Percentiles rank a stretch among this genome's conserved stretches.
Evolutionary conservation across 176 grass and related monocot genomes (phyloP).

Genomic region (Calamus simplicifolius): DNA sequence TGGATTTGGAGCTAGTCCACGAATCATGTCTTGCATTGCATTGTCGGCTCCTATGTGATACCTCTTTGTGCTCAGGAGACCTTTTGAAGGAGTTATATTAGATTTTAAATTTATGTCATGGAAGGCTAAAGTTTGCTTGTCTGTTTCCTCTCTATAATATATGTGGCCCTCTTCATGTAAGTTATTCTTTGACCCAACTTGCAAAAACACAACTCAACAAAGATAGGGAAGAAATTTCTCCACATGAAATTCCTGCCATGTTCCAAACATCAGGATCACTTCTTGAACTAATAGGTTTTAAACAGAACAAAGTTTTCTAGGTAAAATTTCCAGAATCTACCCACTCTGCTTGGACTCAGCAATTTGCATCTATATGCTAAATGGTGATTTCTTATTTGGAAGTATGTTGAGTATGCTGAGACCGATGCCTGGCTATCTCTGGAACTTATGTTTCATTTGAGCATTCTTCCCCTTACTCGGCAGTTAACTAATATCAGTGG

Average conservation of each 20-base stretch:
- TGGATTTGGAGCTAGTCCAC: too few species aligned
- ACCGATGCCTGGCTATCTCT: slow-evolving; percentile 88
- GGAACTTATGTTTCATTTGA: slow-evolving; percentile 97
- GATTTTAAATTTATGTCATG: slow-evolving; percentile 6
- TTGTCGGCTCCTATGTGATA: too few species aligned
- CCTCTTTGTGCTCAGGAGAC: too few species aligned
- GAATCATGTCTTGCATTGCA: too few species aligned
- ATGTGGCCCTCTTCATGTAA: slow-evolving; percentile 47
- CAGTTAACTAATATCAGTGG: slow-evolving; percentile 96
- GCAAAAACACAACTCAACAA: slow-evolving; percentile 85
- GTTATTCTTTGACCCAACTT: slow-evolving; percentile 95
- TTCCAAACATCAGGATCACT: slow-evolving; percentile 58
- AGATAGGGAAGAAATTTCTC: slow-evolving; percentile 65
- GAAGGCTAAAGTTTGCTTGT: not conserved
- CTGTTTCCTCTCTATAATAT: slow-evolving; percentile 13
- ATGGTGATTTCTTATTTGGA: not conserved
- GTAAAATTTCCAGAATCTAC: not conserved
- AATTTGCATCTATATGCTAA: too few species aligned
- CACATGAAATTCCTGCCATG: slow-evolving; percentile 84
- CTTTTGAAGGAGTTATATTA: too few species aligned
- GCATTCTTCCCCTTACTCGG: slow-evolving; percentile 80
- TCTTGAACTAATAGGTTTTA: slow-evolving; percentile 64
- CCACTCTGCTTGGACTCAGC: too few species aligned
- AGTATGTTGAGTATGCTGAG: slow-evolving; percentile 73
- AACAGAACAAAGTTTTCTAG: too few species aligned